Evolutionary conservation across 2,329 filamentous ascomycete species (phyloP).

Genomic region (Periconia sp.): DNA sequence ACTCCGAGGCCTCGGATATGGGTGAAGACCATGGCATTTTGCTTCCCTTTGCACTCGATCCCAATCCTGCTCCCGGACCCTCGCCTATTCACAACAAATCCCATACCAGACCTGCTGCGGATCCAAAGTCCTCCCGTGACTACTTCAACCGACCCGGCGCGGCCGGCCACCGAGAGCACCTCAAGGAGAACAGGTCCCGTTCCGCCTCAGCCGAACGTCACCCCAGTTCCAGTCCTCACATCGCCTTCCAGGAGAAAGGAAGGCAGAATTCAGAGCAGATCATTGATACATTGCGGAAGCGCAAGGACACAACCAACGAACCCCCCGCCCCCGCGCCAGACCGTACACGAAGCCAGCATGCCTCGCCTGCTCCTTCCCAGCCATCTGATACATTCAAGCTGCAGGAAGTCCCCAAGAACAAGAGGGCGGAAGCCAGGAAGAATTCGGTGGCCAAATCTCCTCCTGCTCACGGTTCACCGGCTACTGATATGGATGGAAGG

Average conservation of each 20-base stretch:
- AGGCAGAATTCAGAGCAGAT: conserved; percentile 65
- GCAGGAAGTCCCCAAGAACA: conserved; percentile 75
- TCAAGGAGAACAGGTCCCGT: conserved; percentile 47
- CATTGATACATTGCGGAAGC: conserved; percentile 56
- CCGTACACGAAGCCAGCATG: conserved; percentile 47
- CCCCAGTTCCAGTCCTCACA: conserved; percentile 70
- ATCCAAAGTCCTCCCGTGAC: conserved; percentile 40
- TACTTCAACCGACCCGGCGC: conserved; percentile 46
- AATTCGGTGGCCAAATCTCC: conserved; percentile 49
- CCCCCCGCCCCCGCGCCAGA: conserved; percentile 48
- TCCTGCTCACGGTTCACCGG: conserved; percentile 42
- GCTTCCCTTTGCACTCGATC: conserved; percentile 55
- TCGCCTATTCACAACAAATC: conserved; percentile 37
- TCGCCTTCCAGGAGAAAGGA: conserved; percentile 85
- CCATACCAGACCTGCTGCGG: conserved; percentile 20
- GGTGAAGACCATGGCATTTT: conserved; percentile 59
- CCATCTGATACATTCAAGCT: conserved; percentile 63
- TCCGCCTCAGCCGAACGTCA: conserved; percentile 50
- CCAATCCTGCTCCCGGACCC: conserved; percentile 48
- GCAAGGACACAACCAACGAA: conserved; percentile 37
- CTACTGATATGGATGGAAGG: conserved; percentile 41
- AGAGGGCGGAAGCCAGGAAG: conserved; percentile 52
- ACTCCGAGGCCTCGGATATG: conserved; percentile 65
- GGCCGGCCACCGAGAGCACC: conserved; percentile 43
- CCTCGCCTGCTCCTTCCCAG: conserved; percentile 36